phyloP scores from a whole-genome alignment of 2,329 filamentous ascomycete genomes.

The Nectriaceae sp. region DNA sequence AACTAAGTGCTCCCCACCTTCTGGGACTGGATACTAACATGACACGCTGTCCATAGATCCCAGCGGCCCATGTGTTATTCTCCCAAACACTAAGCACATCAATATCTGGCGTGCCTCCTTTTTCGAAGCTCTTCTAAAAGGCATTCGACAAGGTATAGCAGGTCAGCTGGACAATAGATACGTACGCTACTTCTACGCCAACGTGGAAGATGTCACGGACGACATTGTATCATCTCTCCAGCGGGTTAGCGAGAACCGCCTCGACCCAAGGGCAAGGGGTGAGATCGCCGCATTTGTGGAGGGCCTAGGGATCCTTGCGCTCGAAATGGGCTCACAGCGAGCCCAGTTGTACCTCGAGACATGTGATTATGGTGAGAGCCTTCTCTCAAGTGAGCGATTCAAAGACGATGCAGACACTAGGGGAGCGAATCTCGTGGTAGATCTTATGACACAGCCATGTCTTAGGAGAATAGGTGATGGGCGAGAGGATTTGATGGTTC shows the following conservation, averaged over 20 bases:
- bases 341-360: constrained; percentile 13
- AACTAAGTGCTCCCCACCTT: background rate
- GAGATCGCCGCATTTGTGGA: constrained; percentile 9
- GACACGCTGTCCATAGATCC: constrained; percentile 1
- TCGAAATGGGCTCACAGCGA: constrained; percentile 15
- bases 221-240: constrained; percentile 4
- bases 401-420: constrained; percentile 8
- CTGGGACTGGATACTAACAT: constrained; percentile 4
- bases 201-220: constrained; percentile 5
- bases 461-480: constrained; percentile 14
- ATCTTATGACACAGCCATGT: constrained; percentile 17
- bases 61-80: background rate
- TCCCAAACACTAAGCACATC: constrained; percentile 12
- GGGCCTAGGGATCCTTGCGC: constrained; percentile 11
- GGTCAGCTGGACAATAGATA: background rate
- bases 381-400: constrained; percentile 5
- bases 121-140: constrained; percentile 8
- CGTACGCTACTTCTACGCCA: constrained; percentile 4
- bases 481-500: constrained; percentile 8
- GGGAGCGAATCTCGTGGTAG: constrained; percentile 2
- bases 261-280: constrained; percentile 1
- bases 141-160: constrained; percentile 1
- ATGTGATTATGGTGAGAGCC: constrained; percentile 8
- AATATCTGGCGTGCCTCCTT: constrained; percentile 11
- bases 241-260: background rate